Base-by-base conservation (phyloP, 2,329 filamentous ascomycete species). In the Xylaria sp. region DNA sequence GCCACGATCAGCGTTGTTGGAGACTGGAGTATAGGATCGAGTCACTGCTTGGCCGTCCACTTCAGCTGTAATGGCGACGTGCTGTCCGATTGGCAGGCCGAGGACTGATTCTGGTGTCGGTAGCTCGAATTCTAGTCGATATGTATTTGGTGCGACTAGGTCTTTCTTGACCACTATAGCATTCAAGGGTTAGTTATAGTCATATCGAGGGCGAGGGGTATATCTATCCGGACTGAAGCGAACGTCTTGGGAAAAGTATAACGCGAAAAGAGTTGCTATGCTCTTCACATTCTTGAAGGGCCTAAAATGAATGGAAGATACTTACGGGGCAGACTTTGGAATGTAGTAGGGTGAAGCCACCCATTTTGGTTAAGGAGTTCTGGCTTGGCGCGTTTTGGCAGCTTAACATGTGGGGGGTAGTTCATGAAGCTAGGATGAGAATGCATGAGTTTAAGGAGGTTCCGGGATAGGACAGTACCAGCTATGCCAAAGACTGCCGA, bases 31-130 rank as follows among this genome's bases (percentile, higher is more conserved):
- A 73, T 89, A 89, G 0, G 86, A 87, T 5, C 87, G 80, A 1
- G 80, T 77, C 9, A 89, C 82, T 0, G 78, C 73, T 67, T 84
- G 78, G 6, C 83, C 84, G 49, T 84, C 79, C 12, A 88, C 75
- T 1, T 76, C 78, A 1, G 84, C 84, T 63, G 82, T 82, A 67
- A 89, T 85, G 52, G 85, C 81, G 3, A 89, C 82, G 70, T 89
- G 87, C 73, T 89, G 86, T 6, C 87, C 87, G 8, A 84, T 86
- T 0, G 87, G 87, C 9, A 89, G 80, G 1, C 87, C 86, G 2
- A 88, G 81, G 0, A 86, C 79, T 1, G 82, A 81, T 9, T 75
- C 73, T 0, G 77, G 71, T 0, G 78, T 79, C 0, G 87, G 86
- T 2, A 89, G 80, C 31, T 80, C 76, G 48, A 89, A 88, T 6